Conservation (phyloP, 1,284 basidiomycete genomes). For the Leucoagaricus sp. region DNA sequence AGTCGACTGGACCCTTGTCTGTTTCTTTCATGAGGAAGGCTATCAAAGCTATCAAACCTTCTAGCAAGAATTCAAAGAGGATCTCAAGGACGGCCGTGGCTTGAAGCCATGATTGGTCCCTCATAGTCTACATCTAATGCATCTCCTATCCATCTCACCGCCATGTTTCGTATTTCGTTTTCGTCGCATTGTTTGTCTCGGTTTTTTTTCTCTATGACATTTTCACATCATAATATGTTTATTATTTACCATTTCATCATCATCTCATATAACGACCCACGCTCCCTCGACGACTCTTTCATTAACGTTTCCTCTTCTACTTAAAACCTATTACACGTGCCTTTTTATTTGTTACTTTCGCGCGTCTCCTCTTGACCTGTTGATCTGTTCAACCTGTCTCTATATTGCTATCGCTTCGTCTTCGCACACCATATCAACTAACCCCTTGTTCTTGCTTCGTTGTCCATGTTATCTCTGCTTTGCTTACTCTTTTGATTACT, state of each 20-base stretch:
- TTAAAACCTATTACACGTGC: background rate
- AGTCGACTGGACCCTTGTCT: conserved; percentile 9
- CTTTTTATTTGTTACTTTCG: background rate
- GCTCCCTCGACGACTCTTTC: conserved; percentile 6
- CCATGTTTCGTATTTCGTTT: conserved; percentile 3
- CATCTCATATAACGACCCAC: background rate
- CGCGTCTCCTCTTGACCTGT: background rate
- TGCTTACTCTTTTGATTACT: background rate
- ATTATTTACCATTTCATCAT: background rate
- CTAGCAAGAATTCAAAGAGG: conserved; percentile 11
- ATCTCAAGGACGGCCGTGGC: conserved; percentile 13
- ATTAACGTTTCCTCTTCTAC: conserved; percentile 1
- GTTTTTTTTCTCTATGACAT: background rate
- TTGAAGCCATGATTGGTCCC: conserved; percentile 5
- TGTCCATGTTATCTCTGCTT: too few species aligned
- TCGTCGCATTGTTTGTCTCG: background rate
- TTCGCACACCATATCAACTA: background rate
- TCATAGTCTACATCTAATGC: background rate
- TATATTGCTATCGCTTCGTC: background rate
- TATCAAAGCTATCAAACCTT: conserved; percentile 21
- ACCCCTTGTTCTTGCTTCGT: background rate
- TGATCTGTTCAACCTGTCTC: background rate
- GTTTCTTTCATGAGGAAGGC: conserved; percentile 18
- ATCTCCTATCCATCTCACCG: background rate
- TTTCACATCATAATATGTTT: conserved; percentile 2